Base-by-base conservation (phyloP, 2,329 filamentous ascomycete genomes). In the Juglanconis sp. region DNA sequence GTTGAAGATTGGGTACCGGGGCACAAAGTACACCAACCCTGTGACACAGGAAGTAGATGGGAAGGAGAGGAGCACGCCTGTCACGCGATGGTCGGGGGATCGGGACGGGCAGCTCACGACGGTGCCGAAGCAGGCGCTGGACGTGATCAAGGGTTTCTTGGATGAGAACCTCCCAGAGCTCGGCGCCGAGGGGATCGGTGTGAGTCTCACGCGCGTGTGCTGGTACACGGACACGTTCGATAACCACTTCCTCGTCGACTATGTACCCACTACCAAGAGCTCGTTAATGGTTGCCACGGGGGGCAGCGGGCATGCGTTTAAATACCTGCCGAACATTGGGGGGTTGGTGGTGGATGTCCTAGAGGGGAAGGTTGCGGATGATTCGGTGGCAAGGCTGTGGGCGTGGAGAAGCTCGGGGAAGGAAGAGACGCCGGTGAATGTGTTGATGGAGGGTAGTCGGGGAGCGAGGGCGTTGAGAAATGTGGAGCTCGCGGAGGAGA, bases 211-310 rank as follows among this genome's bases (percentile, higher is more conserved):
- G 2, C 71, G 69, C 46, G 50, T 72, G 3, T 74, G 72, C 64
- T 74, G 72, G 72, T 73, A 74, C 62, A 74, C 69, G 2, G 72
- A 73, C 56, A 69, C 69, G 1, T 63, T 73, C 24, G 72, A 74
- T 56, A 73, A 72, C 63, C 69, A 69, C 10, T 71, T 73, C 30
- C 57, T 71, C 30, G 68, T 76, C 38, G 73, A 76, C 55, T 64
- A 71, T 24, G 70, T 74, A 1, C 71, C 73, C 6, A 67, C 67
- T 1, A 66, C 69, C 34, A 63, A 68, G 5, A 71, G 70, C 1
- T 9, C 36, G 2, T 65, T 74, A 1, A 73, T 74, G 53, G 69
- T 73, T 4, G 71, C 69, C 53, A 73, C 72, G 0, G 71, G 72
- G 1, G 72, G 72, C 31, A 74, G 72, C 36, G 72, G 72, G 9